Evolutionary conservation across 2,329 filamentous ascomycete genomes (phyloP).

Genomic region (Botrytis deweyae): DNA sequence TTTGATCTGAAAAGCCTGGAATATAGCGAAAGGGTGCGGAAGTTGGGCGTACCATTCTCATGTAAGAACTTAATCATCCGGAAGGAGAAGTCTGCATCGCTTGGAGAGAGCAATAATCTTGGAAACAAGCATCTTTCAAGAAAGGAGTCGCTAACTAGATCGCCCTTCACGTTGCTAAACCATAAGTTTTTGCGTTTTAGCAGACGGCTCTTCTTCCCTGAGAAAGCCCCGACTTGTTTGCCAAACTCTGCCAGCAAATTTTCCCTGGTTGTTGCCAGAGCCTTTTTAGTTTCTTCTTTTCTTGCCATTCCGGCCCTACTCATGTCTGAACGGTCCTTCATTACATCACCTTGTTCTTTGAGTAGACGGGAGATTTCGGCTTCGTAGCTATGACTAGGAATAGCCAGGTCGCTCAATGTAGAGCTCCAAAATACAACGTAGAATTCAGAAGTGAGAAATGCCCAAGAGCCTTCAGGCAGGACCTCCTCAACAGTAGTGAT

Average conservation of each 20-base stretch:
- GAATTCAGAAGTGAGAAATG: conserved; percentile 73
- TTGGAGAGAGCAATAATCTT: conserved; percentile 75
- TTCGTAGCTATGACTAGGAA: conserved; percentile 75
- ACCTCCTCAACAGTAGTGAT: conserved; percentile 65
- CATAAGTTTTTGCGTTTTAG: conserved; percentile 74
- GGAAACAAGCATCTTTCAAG: conserved; percentile 93
- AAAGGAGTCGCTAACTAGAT: conserved; percentile 70
- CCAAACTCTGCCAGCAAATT: conserved; percentile 72
- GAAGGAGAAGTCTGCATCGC: conserved; percentile 87
- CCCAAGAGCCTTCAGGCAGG: conserved; percentile 63
- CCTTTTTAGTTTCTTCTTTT: conserved; percentile 69
- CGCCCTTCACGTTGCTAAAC: conserved; percentile 68
- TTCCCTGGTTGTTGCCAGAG: conserved; percentile 66
- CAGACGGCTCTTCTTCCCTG: conserved; percentile 66
- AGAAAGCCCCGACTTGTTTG: conserved; percentile 65
- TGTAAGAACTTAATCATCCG: conserved; percentile 86
- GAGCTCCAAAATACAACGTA: conserved; percentile 93
- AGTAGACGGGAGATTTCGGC: conserved; percentile 69
- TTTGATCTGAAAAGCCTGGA: conserved; percentile 83
- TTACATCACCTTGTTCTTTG: conserved; percentile 64
- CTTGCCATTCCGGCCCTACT: conserved; percentile 63
- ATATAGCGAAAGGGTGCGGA: conserved; percentile 80
- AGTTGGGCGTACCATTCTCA: conserved; percentile 77
- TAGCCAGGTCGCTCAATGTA: conserved; percentile 75
- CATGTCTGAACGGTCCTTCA: conserved; percentile 71